Evolutionary conservation across 371 early-diverging fungal species (phyloP).

Genomic region (Mortierella sp.): DNA sequence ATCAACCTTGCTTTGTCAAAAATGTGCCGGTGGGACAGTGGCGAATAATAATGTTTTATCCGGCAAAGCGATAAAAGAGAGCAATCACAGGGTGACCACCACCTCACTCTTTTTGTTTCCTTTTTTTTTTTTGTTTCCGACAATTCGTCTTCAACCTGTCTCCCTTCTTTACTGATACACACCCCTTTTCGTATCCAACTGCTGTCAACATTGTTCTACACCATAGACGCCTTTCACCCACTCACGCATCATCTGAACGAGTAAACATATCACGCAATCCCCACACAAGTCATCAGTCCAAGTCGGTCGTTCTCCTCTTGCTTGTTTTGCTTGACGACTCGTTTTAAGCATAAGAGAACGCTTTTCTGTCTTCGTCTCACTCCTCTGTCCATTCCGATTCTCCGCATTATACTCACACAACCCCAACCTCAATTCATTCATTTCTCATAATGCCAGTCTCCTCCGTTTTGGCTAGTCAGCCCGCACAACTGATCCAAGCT

Average conservation of each 20-base stretch:
- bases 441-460: constrained; percentile 36
- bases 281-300: no score
- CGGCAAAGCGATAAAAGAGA: not conserved
- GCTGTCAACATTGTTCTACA: not conserved
- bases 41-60: constrained; percentile 9
- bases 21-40: constrained; percentile 18
- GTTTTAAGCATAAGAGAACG: no score
- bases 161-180: not conserved
- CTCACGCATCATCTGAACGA: no score
- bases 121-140: not conserved
- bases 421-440: not conserved
- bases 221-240: not conserved
- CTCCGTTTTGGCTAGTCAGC: constrained; percentile 37
- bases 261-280: no score
- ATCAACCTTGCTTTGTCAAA: constrained; percentile 14
- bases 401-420: not conserved
- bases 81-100: not conserved
- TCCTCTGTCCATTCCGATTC: not conserved
- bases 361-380: not conserved
- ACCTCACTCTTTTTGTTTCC: not conserved
- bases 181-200: not conserved
- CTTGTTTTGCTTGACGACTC: no score
- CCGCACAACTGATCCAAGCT: constrained; percentile 40
- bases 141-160: no score
- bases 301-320: no score